Evolutionary conservation across 257 asterid species (phyloP), one percentile per base, ranked within the genome.

Genomic region (Eucommia ulmoides): DNA sequence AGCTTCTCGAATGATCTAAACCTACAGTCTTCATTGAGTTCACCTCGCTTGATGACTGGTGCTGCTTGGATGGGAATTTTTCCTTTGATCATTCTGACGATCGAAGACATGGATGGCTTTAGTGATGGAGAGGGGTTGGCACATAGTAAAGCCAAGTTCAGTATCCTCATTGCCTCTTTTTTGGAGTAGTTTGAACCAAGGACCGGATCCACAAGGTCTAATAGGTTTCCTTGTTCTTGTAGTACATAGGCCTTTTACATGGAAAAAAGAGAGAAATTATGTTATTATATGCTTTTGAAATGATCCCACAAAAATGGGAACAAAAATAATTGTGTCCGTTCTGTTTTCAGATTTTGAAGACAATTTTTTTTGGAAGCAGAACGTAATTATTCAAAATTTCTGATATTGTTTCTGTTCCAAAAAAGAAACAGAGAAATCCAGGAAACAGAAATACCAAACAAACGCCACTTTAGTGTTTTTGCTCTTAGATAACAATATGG

Each of bases 51-150:
- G 38, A 29, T 12, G 55, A 85, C 61, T 8, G 66, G 18, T 19
- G 93, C 94, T 0, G 85, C 94, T 67, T 85, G 93, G 49, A 88
- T 80, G 0, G 82, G 78, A 15, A 78, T 60, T 54, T 84, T 73
- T 2, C 95, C 97, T 19, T 84, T 77, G 19, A 88, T 93, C 97
- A 84, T 88, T 42, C 74, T 70, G 70, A 88, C 93, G 10, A 64
- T 96, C 0, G 88, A 70, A 14, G 94, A 72, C 97, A 89, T 82
- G 57, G 73, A 18, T 19, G 96, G 96, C 51, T 96, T 69, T 16
- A 82, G 80, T 18, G 93, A 56, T 2, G 94, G 94, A 10, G 94
- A 82, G 4, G 88, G 88, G 54, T 82, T 80, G 9, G 94, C 74
- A 25, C 96, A 89, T 54, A 80, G 33, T 8, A 89, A 64, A 3